A percentile compares a stretch with the other conserved stretches of the same genome.
Evolutionary conservation across 2,329 filamentous ascomycete species (phyloP).

Genomic region (Paraphaeosphaeria sporulosa): DNA sequence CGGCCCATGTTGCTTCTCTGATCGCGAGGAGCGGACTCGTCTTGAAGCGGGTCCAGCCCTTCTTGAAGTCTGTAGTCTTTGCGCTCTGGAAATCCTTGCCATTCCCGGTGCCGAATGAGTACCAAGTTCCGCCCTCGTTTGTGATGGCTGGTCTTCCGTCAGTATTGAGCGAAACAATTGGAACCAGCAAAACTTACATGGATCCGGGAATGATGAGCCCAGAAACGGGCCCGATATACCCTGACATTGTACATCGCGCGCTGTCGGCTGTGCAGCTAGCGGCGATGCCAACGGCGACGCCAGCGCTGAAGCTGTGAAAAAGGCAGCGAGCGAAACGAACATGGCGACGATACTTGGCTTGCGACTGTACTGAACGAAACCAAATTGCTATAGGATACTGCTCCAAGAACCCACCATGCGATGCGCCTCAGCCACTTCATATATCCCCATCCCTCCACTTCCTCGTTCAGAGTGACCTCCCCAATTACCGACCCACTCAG

Average conservation of each 20-base stretch:
- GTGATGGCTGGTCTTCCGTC: background rate
- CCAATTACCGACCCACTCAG: background rate
- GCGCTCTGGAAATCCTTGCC: constrained; percentile 9
- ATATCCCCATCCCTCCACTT: background rate
- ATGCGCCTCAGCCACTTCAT: background rate
- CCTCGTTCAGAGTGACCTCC: background rate
- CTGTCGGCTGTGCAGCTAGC: background rate
- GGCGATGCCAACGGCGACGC: constrained; percentile 1
- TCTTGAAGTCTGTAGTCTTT: background rate
- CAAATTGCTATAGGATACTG: too few relatives aligned
- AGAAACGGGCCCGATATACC: constrained; percentile 10
- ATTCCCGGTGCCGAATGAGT: constrained; percentile 7
- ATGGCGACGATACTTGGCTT: background rate
- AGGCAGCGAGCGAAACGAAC: background rate
- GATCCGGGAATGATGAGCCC: constrained; percentile 2
- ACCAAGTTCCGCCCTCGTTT: constrained; percentile 6
- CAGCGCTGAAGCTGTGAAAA: background rate
- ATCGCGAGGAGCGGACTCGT: background rate
- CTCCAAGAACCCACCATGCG: background rate
- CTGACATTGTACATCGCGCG: background rate
- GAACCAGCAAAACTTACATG: too few relatives aligned
- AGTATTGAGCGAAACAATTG: background rate
- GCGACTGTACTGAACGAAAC: background rate
- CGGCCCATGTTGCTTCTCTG: constrained; percentile 2
- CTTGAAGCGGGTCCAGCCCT: background rate